Percentiles rank a stretch among this genome's conserved stretches.
These are phyloP conservation scores for Pugionium dolabratum DNA, from an alignment of 345 rosid species.

Conservation along the genomic window DNA sequence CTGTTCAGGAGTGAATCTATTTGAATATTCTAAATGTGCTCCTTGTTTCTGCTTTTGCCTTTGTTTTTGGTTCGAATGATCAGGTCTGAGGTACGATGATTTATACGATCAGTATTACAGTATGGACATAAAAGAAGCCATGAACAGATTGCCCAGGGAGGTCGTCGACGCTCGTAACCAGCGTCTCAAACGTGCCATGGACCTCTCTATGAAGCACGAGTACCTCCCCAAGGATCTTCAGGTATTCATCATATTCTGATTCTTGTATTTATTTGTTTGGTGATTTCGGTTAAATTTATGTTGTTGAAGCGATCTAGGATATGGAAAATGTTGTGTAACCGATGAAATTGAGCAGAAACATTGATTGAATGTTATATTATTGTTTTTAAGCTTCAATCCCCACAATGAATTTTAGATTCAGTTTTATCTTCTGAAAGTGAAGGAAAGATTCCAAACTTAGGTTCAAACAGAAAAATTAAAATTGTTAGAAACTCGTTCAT, in stretches of 20 bases:
- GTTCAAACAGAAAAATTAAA: too few relatives aligned
- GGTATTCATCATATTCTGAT: constrained; percentile 42
- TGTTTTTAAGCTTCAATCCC: too few relatives aligned
- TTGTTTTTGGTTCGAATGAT: constrained; percentile 5
- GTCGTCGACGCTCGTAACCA: constrained; percentile 89
- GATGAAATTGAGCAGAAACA: too few relatives aligned
- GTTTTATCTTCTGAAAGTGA: too few relatives aligned
- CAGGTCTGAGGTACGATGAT: constrained; percentile 93
- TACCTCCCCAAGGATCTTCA: constrained; percentile 79
- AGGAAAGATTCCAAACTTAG: too few relatives aligned
- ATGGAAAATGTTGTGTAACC: too few relatives aligned
- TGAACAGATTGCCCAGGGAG: constrained; percentile 85
- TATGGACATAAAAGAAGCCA: constrained; percentile 84
- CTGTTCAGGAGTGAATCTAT: neutral
- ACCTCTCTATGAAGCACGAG: constrained; percentile 97
- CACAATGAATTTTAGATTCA: too few relatives aligned
- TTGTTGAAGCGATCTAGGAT: neutral
- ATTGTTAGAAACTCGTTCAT: too few relatives aligned
- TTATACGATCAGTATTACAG: constrained; percentile 79
- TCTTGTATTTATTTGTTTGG: neutral
- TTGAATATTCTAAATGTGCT: too few relatives aligned
- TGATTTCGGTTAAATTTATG: neutral
- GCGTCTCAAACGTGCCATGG: constrained; percentile 98
- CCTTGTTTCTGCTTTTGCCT: too few relatives aligned
- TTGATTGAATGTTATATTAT: too few relatives aligned